Percentiles rank a stretch among this genome's conserved stretches.
These are phyloP conservation scores for Penicillium sp. DNA, from an alignment of 2,329 filamentous ascomycete genomes.

Conservation along the genomic window DNA sequence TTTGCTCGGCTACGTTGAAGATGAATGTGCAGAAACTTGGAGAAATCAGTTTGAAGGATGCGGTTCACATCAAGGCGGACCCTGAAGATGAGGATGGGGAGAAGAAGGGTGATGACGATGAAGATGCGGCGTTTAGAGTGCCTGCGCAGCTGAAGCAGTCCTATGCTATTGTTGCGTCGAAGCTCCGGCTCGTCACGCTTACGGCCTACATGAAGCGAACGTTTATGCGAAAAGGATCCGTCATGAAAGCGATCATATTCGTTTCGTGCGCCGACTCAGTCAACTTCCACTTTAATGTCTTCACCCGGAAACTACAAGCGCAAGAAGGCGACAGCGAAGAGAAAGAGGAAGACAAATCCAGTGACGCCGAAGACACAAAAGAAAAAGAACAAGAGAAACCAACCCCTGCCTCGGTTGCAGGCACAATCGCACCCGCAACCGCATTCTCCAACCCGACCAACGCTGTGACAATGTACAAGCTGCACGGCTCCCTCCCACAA, in stretches of 20 bases:
- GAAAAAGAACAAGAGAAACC: conserved; percentile 29
- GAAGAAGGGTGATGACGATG: conserved; percentile 52
- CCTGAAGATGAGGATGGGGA: conserved; percentile 60
- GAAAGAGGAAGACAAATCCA: conserved; percentile 27
- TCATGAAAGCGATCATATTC: conserved; percentile 97
- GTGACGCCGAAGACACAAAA: conserved; percentile 11
- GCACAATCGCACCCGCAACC: conserved; percentile 63
- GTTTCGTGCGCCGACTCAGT: conserved; percentile 96
- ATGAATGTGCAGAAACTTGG: conserved; percentile 94
- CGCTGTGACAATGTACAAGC: conserved; percentile 77
- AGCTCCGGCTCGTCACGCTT: conserved; percentile 86
- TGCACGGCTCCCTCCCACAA: conserved; percentile 91
- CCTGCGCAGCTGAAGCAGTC: conserved; percentile 94
- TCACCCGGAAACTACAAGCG: conserved; percentile 56
- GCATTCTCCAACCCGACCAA: conserved; percentile 78
- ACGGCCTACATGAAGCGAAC: conserved; percentile 82
- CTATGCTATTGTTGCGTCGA: conserved; percentile 84
- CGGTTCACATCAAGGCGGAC: conserved; percentile 80
- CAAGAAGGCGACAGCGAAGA: conserved; percentile 32
- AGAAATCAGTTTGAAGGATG: conserved; percentile 93
- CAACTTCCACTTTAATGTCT: conserved; percentile 90
- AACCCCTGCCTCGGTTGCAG: conserved; percentile 38
- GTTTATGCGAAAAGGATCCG: conserved; percentile 84
- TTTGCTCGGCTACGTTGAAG: conserved; percentile 98
- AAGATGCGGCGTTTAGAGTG: conserved; percentile 71